phyloP scores from a whole-genome alignment of 208 protist species.

The Novymonas esmeraldas region DNA sequence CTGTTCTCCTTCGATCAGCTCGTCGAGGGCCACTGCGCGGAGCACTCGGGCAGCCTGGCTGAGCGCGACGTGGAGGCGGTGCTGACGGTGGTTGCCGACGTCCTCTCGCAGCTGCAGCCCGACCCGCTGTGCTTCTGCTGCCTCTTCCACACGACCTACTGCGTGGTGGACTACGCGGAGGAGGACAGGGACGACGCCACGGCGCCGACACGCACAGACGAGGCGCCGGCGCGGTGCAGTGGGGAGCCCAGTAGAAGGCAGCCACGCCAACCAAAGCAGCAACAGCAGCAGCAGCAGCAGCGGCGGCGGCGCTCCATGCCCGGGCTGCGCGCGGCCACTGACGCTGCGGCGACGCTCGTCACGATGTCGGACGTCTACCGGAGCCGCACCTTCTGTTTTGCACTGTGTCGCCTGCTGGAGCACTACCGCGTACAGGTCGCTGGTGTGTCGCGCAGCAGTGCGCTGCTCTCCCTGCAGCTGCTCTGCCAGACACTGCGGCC shows the following conservation, averaged over 20 bases:
- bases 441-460: constrained; percentile 15
- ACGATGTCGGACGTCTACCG: constrained; percentile 18
- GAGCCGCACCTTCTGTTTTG: constrained; percentile 30
- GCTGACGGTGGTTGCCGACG: constrained; percentile 6
- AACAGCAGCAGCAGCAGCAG: too few species aligned
- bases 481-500: constrained; percentile 24
- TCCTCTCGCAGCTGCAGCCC: constrained; percentile 21
- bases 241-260: neutral
- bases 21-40: constrained; percentile 12
- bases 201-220: too few species aligned
- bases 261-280: neutral
- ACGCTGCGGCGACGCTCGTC: neutral
- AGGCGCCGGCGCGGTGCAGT: neutral
- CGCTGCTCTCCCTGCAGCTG: constrained; percentile 19
- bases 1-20: constrained; percentile 26
- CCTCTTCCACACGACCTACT: constrained; percentile 26
- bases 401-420: constrained; percentile 48
- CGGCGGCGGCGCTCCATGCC: too few species aligned
- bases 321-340: neutral
- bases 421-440: constrained; percentile 3
- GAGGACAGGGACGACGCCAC: neutral
- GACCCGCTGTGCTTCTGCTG: constrained; percentile 25
- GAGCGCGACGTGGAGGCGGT: constrained; percentile 13
- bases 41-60: constrained; percentile 6
- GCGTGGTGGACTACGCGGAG: constrained; percentile 25